phyloP scores from a whole-genome alignment of 495 filamentous ascomycete species.

The Aspergillus heteromorphus region DNA sequence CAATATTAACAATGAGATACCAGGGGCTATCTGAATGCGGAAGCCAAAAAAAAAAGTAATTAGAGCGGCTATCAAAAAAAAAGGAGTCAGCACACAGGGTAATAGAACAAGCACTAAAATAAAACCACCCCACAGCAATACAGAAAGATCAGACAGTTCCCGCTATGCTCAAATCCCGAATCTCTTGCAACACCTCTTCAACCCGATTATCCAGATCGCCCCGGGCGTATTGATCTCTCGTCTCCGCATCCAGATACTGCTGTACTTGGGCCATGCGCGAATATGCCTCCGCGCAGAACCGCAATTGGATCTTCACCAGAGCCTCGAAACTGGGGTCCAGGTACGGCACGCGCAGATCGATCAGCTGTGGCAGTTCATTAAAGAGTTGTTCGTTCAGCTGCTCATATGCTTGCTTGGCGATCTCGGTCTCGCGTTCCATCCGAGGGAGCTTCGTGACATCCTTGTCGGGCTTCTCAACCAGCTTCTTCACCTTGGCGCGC shows the following conservation, averaged over 20 bases:
- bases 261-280: conserved; percentile 97
- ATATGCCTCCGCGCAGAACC: conserved; percentile 97
- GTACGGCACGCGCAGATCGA: conserved; percentile 94
- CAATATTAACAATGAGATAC: neutral
- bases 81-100: neutral
- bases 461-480: conserved; percentile 98
- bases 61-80: neutral
- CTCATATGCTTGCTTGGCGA: conserved; percentile 90
- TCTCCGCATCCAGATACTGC: conserved; percentile 96
- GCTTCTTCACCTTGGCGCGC: conserved; percentile 90
- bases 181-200: conserved; percentile 95
- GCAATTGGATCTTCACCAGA: conserved; percentile 94
- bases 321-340: conserved; percentile 96
- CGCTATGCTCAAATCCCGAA: conserved; percentile 91
- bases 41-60: neutral
- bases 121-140: neutral
- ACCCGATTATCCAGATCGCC: conserved; percentile 88
- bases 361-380: conserved; percentile 90
- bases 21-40: neutral
- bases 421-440: conserved; percentile 88
- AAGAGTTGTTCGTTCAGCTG: conserved; percentile 93
- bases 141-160: conserved; percentile 51
- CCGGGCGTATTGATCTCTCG: conserved; percentile 90
- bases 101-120: conserved; percentile 3
- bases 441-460: conserved; percentile 91